These are phyloP conservation scores for Caryopteris hybrid DNA, from an alignment of 305 asterid species.

Conservation along the genomic window DNA sequence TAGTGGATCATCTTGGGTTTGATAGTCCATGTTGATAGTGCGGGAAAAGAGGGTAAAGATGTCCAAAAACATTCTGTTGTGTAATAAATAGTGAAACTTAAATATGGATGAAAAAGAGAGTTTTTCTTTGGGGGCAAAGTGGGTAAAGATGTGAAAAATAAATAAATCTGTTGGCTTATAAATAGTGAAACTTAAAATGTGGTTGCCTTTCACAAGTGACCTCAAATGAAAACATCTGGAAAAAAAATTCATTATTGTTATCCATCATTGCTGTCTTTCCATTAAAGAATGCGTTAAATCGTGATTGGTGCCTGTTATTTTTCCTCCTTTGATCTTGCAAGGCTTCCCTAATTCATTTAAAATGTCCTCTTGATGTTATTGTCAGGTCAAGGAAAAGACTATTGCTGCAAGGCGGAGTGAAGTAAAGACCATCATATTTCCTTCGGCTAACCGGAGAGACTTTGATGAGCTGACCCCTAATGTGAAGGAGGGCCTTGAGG, in stretches of 20 bases:
- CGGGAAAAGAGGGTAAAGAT: neutral
- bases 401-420: conserved; percentile 94
- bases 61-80: no score
- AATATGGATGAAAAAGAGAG: neutral
- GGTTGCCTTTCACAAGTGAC: neutral
- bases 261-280: neutral
- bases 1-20: no score
- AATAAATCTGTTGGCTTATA: no score
- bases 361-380: neutral
- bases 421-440: conserved; percentile 84
- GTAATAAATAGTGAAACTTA: neutral
- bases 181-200: neutral
- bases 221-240: neutral
- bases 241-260: neutral
- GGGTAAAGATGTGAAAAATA: no score
- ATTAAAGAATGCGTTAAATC: neutral
- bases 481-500: conserved; percentile 92
- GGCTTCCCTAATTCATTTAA: neutral
- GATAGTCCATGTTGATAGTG: neutral
- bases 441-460: conserved; percentile 95
- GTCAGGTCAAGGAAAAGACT: conserved; percentile 90
- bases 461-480: conserved; percentile 87
- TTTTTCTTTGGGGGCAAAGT: neutral
- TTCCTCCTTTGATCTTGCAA: neutral
- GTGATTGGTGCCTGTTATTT: no score